phyloP scores from a whole-genome alignment of 208 protist species.

The Trypanosoma theileri region DNA sequence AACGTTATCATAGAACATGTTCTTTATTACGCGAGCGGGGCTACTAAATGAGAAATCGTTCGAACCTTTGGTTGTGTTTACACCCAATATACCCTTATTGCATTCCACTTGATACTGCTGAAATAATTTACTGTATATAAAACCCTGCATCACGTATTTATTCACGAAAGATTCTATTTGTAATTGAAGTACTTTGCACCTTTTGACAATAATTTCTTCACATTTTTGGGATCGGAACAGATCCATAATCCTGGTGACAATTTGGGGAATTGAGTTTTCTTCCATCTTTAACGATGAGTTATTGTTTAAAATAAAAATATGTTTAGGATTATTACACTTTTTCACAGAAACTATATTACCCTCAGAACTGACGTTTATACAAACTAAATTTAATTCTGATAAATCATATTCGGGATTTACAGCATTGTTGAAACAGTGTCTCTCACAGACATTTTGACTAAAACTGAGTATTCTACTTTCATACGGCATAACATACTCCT shows the following conservation, averaged over 20 bases:
- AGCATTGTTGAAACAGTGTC: conserved; percentile 12
- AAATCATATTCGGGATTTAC: background rate
- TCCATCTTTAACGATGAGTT: background rate
- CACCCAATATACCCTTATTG: conserved; percentile 33
- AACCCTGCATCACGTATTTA: conserved; percentile 69
- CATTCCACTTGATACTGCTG: conserved; percentile 43
- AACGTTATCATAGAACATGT: background rate
- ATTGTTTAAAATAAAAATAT: background rate
- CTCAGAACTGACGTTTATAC: conserved; percentile 28
- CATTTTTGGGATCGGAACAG: conserved; percentile 9
- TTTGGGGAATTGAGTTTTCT: background rate
- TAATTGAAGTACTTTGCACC: conserved; percentile 47
- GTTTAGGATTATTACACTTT: conserved; percentile 28
- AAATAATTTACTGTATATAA: conserved; percentile 55
- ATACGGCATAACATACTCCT: conserved; percentile 73
- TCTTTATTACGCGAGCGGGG: background rate
- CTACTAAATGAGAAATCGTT: background rate
- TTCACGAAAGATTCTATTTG: conserved; percentile 57
- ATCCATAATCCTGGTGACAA: conserved; percentile 19
- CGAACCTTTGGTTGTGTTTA: background rate
- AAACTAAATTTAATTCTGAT: conserved; percentile 24
- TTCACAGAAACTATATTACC: conserved; percentile 31
- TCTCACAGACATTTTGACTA: conserved; percentile 7
- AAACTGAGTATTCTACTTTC: conserved; percentile 58
- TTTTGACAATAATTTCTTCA: background rate